Percentiles rank a stretch among this genome's conserved stretches.
phyloP scores from a whole-genome alignment of 805 yeast species.

The Vanderwaltozyma tropicalis region DNA sequence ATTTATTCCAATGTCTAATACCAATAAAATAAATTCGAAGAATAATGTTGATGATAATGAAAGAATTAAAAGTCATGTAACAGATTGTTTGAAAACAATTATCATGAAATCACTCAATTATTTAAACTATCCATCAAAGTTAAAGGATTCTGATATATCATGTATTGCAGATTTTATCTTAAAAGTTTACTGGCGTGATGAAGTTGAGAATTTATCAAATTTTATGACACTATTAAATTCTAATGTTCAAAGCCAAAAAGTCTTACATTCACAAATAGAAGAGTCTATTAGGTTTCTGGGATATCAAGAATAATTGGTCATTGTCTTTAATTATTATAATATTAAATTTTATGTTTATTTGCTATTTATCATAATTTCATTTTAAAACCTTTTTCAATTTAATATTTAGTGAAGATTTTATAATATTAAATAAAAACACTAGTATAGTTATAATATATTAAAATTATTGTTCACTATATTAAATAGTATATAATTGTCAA shows the following conservation, averaged over 20 bases:
- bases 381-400: too few species aligned
- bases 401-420: too few species aligned
- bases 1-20: too few species aligned
- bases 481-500: too few species aligned
- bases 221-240: slow-evolving; percentile 14
- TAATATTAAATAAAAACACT: too few species aligned
- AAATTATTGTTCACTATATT: too few species aligned
- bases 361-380: too few species aligned
- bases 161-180: slow-evolving; percentile 29
- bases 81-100: slow-evolving; percentile 20
- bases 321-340: too few species aligned
- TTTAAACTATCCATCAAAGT: slow-evolving; percentile 22
- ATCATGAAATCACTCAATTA: slow-evolving; percentile 26
- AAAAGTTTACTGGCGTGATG: slow-evolving; percentile 29
- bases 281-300: slow-evolving; percentile 22
- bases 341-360: too few species aligned
- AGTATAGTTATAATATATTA: too few species aligned
- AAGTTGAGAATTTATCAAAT: slow-evolving; percentile 14
- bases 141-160: slow-evolving; percentile 24
- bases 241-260: slow-evolving; percentile 15
- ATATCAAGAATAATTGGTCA: slow-evolving; percentile 4
- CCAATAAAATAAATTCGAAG: too few species aligned
- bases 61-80: neutral
- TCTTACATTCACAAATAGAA: slow-evolving; percentile 18
- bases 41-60: neutral